A percentile compares a stretch with the other conserved stretches of the same genome.
Conservation (phyloP, 306 rosid genomes). For the Quercus robur region DNA sequence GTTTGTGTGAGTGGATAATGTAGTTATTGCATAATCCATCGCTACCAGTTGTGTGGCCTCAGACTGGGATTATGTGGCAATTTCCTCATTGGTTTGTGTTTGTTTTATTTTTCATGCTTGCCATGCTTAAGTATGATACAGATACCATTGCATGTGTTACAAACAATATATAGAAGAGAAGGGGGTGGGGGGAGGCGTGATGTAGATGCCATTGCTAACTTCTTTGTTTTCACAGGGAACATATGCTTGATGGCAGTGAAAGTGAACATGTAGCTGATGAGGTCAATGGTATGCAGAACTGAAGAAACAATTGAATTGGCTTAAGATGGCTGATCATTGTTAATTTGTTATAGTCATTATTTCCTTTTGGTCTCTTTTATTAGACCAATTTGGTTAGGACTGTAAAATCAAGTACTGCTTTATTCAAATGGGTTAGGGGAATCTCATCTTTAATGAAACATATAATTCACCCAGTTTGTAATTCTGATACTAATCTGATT, state of each 20-base stretch:
- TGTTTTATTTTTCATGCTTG: background rate
- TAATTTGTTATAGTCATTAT: background rate
- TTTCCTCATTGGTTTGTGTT: conserved; percentile 5
- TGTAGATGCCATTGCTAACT: conserved; percentile 1
- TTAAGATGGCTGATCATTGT: background rate
- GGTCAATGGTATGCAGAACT: conserved; percentile 13
- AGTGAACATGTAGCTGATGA: conserved; percentile 28
- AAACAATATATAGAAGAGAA: background rate
- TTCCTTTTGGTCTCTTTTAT: background rate
- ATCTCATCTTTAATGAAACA: background rate
- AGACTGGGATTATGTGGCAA: background rate
- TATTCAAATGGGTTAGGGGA: conserved; percentile 4
- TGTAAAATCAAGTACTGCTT: background rate
- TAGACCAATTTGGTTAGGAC: background rate
- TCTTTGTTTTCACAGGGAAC: conserved; percentile 47
- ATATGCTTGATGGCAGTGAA: conserved; percentile 41
- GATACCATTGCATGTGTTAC: background rate
- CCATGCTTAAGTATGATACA: background rate
- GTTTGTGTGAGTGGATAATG: background rate
- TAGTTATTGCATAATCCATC: background rate
- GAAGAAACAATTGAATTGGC: conserved; percentile 21
- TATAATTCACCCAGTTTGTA: background rate
- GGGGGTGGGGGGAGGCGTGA: background rate
- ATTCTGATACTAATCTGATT: conserved; percentile 1
- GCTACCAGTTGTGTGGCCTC: background rate